phyloP scores from a whole-genome alignment of 176 grass and related monocot species.

The Oryza meyeriana region DNA sequence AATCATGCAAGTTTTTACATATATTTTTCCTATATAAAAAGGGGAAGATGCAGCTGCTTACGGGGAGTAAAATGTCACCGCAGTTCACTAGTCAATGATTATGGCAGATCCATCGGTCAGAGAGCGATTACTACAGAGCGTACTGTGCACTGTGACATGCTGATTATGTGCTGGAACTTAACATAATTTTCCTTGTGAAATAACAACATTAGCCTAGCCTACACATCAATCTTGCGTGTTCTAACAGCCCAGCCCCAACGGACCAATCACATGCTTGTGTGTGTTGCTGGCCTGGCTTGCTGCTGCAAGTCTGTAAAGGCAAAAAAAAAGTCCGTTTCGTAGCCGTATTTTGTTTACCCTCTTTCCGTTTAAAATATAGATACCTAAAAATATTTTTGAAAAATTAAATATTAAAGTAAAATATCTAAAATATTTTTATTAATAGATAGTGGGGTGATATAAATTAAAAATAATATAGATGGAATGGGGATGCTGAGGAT shows the following conservation, averaged over 20 bases:
- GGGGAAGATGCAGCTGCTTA: slow-evolving; percentile 3
- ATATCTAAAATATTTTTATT: no score
- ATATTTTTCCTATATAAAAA: not conserved
- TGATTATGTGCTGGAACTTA: not conserved
- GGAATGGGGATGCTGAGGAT: no score
- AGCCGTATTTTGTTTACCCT: not conserved
- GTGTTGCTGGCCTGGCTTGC: not conserved
- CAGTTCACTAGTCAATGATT: not conserved
- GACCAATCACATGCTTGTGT: not conserved
- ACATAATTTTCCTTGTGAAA: not conserved
- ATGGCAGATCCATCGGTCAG: not conserved
- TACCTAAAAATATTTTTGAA: no score
- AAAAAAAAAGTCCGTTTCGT: not conserved
- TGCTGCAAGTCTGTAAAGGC: not conserved
- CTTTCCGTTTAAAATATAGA: no score
- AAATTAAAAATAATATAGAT: no score
- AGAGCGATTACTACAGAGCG: not conserved
- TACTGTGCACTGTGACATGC: not conserved
- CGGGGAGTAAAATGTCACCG: not conserved
- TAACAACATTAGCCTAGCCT: not conserved
- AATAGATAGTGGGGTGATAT: no score
- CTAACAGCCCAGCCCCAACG: slow-evolving; percentile 15
- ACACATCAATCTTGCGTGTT: slow-evolving; percentile 22
- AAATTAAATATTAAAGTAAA: no score
- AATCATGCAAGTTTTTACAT: not conserved